Conservation (phyloP, 371 early-diverging fungal species). For the Mucor indicus region DNA sequence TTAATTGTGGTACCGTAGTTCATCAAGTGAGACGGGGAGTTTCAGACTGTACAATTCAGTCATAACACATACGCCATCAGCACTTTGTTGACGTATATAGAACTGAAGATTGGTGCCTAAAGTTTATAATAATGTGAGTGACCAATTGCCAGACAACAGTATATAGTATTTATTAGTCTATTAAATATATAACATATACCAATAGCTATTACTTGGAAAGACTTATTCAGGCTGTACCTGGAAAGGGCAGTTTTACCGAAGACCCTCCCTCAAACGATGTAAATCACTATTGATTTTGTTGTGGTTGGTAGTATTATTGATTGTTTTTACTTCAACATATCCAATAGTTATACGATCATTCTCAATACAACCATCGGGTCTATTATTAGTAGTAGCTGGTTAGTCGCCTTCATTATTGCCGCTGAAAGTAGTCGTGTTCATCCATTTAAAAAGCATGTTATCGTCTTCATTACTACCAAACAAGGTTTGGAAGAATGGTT, state of each 20-base stretch:
- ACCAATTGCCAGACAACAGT: too few relatives aligned
- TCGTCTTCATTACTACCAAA: constrained; percentile 10
- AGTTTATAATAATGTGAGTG: constrained; percentile 8
- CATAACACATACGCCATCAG: constrained; percentile 9
- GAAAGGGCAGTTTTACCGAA: constrained; percentile 11
- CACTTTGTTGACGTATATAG: constrained; percentile 6
- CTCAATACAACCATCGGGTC: constrained; percentile 13
- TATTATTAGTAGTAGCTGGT: constrained; percentile 9
- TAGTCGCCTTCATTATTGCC: neutral
- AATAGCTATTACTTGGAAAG: constrained; percentile 14
- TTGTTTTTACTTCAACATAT: constrained; percentile 10
- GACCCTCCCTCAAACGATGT: constrained; percentile 8
- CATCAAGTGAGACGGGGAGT: constrained; percentile 10
- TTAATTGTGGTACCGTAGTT: constrained; percentile 5
- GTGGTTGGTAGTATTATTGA: constrained; percentile 8
- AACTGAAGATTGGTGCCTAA: constrained; percentile 12
- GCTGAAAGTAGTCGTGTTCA: constrained; percentile 6
- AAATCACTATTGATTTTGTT: constrained; percentile 9
- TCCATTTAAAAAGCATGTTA: constrained; percentile 12
- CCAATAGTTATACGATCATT: constrained; percentile 9
- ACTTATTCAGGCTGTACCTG: constrained; percentile 2
- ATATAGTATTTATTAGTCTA: constrained; percentile 3
- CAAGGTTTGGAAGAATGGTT: constrained; percentile 9
- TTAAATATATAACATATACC: constrained; percentile 9
- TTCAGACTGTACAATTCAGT: constrained; percentile 10